Percentiles rank a stretch among this genome's conserved stretches.
Evolutionary conservation across 164 flowering plant species (phyloP).

Genomic region (Cinnamomum micranthum): DNA sequence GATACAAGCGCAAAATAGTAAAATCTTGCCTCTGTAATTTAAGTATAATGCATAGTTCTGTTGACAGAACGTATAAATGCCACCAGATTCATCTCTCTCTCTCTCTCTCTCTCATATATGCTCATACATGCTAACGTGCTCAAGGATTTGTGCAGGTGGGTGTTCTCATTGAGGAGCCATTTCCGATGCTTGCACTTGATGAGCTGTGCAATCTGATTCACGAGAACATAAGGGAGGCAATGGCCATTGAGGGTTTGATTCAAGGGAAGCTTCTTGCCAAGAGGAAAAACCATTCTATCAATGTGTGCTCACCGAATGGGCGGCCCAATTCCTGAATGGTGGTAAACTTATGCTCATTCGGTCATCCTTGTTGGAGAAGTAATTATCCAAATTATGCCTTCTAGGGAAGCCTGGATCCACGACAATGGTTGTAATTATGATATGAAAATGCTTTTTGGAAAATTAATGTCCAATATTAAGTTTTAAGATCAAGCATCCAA

Average conservation of each 20-base stretch:
- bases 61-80: background rate
- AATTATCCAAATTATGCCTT: background rate
- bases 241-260: conserved; percentile 45
- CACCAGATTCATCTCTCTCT: background rate
- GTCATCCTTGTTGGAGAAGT: background rate
- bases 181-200: conserved; percentile 89
- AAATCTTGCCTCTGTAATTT: background rate
- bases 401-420: background rate
- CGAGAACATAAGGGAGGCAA: conserved; percentile 55
- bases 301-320: conserved; percentile 6
- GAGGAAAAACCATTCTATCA: conserved; percentile 20
- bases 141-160: conserved; percentile 55
- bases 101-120: background rate
- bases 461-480: background rate
- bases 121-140: background rate
- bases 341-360: background rate
- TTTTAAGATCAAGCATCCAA: background rate
- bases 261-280: conserved; percentile 42
- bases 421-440: background rate
- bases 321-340: background rate
- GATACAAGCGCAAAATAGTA: background rate
- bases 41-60: background rate
- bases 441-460: background rate
- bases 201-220: conserved; percentile 52
- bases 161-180: conserved; percentile 96